phyloP scores from a whole-genome alignment of 2,329 filamentous ascomycete genomes.

The Amauroascus niger region DNA sequence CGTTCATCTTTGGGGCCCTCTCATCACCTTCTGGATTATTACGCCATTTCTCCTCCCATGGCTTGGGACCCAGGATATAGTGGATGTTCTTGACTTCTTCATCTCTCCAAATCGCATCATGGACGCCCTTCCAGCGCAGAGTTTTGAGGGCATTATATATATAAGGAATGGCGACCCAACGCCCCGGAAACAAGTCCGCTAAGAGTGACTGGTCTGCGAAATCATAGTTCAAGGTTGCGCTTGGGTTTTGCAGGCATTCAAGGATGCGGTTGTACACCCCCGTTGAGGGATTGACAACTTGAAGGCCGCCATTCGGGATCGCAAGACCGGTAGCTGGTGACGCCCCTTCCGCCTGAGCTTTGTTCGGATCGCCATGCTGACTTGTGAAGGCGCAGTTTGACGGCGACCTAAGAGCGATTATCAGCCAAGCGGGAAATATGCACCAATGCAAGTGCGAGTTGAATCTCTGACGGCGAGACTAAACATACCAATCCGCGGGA shows the following conservation, averaged over 20 bases:
- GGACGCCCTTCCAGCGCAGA: conserved; percentile 47
- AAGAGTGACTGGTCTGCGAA: conserved; percentile 53
- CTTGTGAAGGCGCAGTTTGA: conserved; percentile 53
- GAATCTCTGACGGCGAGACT: neutral
- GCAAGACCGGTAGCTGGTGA: conserved; percentile 43
- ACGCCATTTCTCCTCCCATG: conserved; percentile 46
- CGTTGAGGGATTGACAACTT: conserved; percentile 51
- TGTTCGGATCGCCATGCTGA: conserved; percentile 44
- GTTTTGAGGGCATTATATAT: conserved; percentile 55
- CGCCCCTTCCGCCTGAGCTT: conserved; percentile 46
- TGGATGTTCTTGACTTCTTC: conserved; percentile 53
- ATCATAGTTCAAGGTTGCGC: conserved; percentile 43
- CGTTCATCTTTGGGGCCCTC: conserved; percentile 15
- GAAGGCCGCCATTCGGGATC: conserved; percentile 50
- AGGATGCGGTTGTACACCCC: conserved; percentile 45
- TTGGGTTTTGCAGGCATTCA: conserved; percentile 37
- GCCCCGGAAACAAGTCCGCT: conserved; percentile 47
- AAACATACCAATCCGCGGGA: conserved; percentile 56
- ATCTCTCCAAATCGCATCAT: conserved; percentile 52
- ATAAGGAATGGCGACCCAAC: conserved; percentile 52
- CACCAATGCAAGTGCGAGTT: too few relatives aligned
- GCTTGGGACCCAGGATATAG: conserved; percentile 53
- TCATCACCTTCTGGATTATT: conserved; percentile 5
- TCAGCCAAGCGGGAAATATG: too few relatives aligned
- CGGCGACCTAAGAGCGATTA: conserved; percentile 45